Evolutionary conservation across 148 eudicot species (phyloP).

Genomic region (Camellia japonica): DNA sequence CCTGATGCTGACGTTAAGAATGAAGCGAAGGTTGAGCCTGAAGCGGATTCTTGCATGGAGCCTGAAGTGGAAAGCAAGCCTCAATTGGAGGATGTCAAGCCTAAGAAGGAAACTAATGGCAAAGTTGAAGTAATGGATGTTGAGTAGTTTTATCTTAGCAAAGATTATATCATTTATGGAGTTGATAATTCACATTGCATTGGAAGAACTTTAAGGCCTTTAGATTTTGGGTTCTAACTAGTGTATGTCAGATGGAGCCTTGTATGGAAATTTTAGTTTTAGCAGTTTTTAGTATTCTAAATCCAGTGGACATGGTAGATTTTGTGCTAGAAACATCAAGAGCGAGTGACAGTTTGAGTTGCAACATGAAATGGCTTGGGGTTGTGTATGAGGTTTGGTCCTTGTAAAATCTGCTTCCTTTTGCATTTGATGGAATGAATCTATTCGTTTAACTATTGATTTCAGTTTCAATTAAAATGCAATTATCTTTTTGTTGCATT

Average conservation of each 20-base stretch:
- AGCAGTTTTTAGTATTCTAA: too few species aligned
- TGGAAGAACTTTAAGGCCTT: not conserved
- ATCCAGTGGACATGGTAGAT: too few species aligned
- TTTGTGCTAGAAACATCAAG: too few species aligned
- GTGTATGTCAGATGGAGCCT: not conserved
- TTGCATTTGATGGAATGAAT: not conserved
- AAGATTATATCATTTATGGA: too few species aligned
- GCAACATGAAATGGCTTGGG: not conserved
- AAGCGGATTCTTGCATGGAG: slow-evolving; percentile 16
- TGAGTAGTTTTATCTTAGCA: slow-evolving; percentile 25
- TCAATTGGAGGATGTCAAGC: not conserved
- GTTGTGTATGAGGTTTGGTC: not conserved
- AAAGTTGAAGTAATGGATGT: slow-evolving; percentile 45
- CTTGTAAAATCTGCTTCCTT: not conserved
- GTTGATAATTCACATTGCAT: not conserved
- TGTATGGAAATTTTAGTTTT: not conserved
- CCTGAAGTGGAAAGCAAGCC: slow-evolving; percentile 20
- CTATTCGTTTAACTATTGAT: not conserved
- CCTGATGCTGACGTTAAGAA: slow-evolving; percentile 13
- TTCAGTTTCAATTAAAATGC: too few species aligned
- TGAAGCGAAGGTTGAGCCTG: slow-evolving; percentile 12
- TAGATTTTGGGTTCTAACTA: slow-evolving; percentile 2
- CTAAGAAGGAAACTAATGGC: slow-evolving; percentile 20
- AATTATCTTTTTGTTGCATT: too few species aligned
- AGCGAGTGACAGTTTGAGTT: too few species aligned